phyloP scores from a whole-genome alignment of 2,329 filamentous ascomycete species.

The Fusarium miscanthi region DNA sequence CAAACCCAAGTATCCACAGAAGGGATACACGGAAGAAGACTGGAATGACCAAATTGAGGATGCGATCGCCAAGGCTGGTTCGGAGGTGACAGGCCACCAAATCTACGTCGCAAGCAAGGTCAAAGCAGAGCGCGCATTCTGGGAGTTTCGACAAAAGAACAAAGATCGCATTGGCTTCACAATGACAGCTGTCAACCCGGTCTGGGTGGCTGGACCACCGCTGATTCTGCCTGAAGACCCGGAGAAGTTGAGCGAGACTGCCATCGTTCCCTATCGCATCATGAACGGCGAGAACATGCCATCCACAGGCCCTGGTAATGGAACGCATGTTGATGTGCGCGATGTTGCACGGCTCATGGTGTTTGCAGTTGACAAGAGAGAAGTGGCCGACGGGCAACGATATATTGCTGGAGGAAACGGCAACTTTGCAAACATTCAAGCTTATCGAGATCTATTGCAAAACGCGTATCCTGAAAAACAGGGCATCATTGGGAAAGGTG shows the following conservation, averaged over 20 bases:
- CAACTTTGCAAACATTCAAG: constrained; percentile 13
- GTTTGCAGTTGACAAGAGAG: constrained; percentile 1
- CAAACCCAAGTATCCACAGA: neutral
- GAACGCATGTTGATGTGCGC: constrained; percentile 20
- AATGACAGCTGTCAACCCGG: constrained; percentile 22
- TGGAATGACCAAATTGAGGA: constrained; percentile 24
- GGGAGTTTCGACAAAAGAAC: constrained; percentile 1
- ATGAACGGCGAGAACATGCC: constrained; percentile 16
- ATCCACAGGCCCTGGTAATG: constrained; percentile 1
- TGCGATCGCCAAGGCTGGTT: neutral
- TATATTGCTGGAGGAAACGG: constrained; percentile 10
- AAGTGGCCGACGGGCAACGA: constrained; percentile 11
- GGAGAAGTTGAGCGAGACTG: constrained; percentile 22
- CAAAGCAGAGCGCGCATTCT: constrained; percentile 22
- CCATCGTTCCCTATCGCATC: constrained; percentile 15
- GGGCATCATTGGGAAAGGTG: neutral
- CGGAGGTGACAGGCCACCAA: constrained; percentile 5
- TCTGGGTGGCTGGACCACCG: constrained; percentile 13
- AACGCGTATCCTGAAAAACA: neutral
- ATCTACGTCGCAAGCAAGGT: constrained; percentile 19
- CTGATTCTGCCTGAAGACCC: constrained; percentile 11
- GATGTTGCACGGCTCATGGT: constrained; percentile 18
- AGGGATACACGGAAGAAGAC: constrained; percentile 11
- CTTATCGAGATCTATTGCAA: constrained; percentile 14
- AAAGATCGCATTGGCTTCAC: neutral